Conservation (phyloP, 495 filamentous ascomycete species). For the Podospora australis region DNA sequence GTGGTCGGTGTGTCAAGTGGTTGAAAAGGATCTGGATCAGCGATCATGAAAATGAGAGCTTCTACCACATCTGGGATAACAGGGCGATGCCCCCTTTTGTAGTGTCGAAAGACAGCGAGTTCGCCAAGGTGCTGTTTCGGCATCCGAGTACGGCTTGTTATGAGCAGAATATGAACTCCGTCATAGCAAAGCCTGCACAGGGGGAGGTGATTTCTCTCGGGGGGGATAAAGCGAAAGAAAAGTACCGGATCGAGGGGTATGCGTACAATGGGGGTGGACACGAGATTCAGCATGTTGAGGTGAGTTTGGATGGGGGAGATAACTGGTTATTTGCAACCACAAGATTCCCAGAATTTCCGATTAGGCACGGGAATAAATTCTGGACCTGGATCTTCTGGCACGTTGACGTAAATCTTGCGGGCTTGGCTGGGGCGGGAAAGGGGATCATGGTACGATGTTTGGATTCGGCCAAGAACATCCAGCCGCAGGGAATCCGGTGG, state of each 20-base stretch:
- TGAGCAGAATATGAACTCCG: slow-evolving; percentile 10
- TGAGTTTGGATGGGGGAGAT: slow-evolving; percentile 6
- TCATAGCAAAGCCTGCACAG: slow-evolving; percentile 6
- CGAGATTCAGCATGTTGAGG: slow-evolving; percentile 14
- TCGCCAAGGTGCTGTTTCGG: slow-evolving; percentile 7
- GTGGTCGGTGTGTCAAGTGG: slow-evolving; percentile 16
- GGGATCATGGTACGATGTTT: slow-evolving; percentile 5
- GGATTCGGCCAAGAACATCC: slow-evolving; percentile 7
- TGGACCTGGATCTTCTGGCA: slow-evolving; percentile 15
- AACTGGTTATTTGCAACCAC: slow-evolving; percentile 6
- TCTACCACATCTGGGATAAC: slow-evolving; percentile 16
- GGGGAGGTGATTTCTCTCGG: slow-evolving; percentile 1
- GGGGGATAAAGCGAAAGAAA: neutral
- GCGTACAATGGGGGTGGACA: slow-evolving; percentile 8
- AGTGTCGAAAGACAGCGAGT: slow-evolving; percentile 5
- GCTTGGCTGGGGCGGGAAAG: slow-evolving; percentile 4
- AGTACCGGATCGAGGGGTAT: slow-evolving; percentile 7
- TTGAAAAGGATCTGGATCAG: slow-evolving; percentile 10
- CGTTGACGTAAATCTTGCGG: slow-evolving; percentile 9
- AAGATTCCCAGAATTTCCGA: slow-evolving; percentile 4
- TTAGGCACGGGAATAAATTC: slow-evolving; percentile 12
- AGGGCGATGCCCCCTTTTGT: slow-evolving; percentile 6
- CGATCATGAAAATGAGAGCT: slow-evolving; percentile 8
- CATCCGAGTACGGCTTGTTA: slow-evolving; percentile 6
- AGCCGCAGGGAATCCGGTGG: slow-evolving; percentile 7